A percentile compares a stretch with the other conserved stretches of the same genome.
These are phyloP conservation scores for Marvania coccoides DNA, from an alignment of 139 green algal genomes.

Conservation along the genomic window DNA sequence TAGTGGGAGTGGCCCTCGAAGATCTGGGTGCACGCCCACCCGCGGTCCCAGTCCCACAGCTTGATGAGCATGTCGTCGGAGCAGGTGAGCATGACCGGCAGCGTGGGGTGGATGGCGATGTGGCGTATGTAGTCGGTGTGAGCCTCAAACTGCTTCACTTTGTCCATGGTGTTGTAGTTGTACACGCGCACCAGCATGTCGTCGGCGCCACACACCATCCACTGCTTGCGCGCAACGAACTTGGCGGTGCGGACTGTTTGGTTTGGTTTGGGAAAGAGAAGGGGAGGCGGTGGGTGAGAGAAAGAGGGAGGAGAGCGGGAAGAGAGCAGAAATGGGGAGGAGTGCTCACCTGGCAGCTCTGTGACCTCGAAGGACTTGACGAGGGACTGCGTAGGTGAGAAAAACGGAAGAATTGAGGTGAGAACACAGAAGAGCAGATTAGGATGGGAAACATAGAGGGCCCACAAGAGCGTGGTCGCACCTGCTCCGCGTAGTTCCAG, in stretches of 20 bases:
- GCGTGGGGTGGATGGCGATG: constrained; percentile 87
- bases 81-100: constrained; percentile 88
- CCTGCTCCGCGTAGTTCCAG: constrained; percentile 88
- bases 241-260: constrained; percentile 88
- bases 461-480: neutral
- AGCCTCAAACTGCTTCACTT: constrained; percentile 95
- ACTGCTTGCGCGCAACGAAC: constrained; percentile 97
- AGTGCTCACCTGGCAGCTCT: constrained; percentile 70
- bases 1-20: constrained; percentile 99
- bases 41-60: constrained; percentile 99
- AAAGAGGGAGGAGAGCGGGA: neutral
- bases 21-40: constrained; percentile 84
- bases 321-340: neutral
- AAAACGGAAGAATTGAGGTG: neutral
- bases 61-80: constrained; percentile 99
- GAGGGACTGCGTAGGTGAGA: constrained; percentile 54
- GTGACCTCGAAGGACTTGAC: constrained; percentile 98
- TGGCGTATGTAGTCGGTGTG: constrained; percentile 97
- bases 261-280: too few species aligned
- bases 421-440: neutral
- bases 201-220: constrained; percentile 88
- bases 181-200: constrained; percentile 98
- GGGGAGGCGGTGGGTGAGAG: neutral
- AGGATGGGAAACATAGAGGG: neutral
- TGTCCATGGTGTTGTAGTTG: constrained; percentile 99